Evolutionary conservation across 345 rosid genomes (phyloP), one percentile per base, ranked within the genome.

Genomic region (Populus tremula): DNA sequence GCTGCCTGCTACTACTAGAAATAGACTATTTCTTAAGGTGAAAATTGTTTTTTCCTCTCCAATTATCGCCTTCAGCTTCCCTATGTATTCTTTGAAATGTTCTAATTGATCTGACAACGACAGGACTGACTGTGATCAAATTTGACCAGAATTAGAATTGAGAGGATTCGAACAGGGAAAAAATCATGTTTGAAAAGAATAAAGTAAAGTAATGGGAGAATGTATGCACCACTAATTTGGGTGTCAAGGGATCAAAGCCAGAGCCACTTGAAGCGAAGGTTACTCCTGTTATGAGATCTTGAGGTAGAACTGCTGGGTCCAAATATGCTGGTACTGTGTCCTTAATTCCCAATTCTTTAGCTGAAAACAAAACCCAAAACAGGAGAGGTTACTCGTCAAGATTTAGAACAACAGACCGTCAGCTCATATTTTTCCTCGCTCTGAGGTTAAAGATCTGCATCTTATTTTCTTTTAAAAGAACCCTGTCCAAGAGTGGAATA

Each of bases 191-290:
- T 5, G 53, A 69, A 5, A 23, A 11, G 33, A 45, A 23, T 38
- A 20, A 36, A 65, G 1, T 17, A 38, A 25, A 6, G 1, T 9
- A 13, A 23, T 16, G 8, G 53, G 0, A 63, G 65, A 36, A 13
- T 5, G 18, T 12, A 61, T 65, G n/a, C 68, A 89, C 97, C 77
- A 14, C 75, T 49, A 85, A 18, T 67, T 67, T 78, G 39, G 90
- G 69, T 35, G 96, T 93, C 29, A 67, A 17, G 43, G 90, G 90
- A 82, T 84, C 87, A 23, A 74, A 93, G 25, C 98, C 98, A 4
- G 87, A 21, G 47, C 90, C 98, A 16, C 90, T 88, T 1, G 96
- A 90, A 41, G 92, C 98, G 73, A 93, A 90, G 72, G 80, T 84
- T 33, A 91, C 94, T 0, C 98, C 96, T 0, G 92, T 88, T 49